phyloP scores from a whole-genome alignment of 2,329 filamentous ascomycete genomes.

The Daldinia eschscholtzii region DNA sequence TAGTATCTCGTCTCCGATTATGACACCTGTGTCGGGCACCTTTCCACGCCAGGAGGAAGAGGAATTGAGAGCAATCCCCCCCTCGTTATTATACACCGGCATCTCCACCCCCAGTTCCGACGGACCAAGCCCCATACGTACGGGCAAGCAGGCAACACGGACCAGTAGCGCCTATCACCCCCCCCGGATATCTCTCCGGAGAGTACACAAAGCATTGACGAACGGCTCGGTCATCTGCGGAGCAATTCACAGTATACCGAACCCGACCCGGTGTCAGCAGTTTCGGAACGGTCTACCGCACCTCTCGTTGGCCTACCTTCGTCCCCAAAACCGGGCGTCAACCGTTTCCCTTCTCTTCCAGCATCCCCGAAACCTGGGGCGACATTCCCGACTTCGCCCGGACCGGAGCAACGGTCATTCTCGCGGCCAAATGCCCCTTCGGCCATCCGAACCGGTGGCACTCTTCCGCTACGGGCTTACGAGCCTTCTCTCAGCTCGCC shows the following conservation, averaged over 20 bases:
- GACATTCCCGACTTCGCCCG: conserved; percentile 59
- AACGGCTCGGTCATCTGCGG: conserved; percentile 63
- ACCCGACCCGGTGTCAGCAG: conserved; percentile 64
- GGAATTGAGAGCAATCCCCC: conserved; percentile 69
- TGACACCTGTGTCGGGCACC: conserved; percentile 71
- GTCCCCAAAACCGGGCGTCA: conserved; percentile 58
- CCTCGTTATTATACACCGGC: conserved; percentile 70
- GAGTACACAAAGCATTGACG: conserved; percentile 67
- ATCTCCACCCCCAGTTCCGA: conserved; percentile 68
- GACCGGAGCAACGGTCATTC: conserved; percentile 59
- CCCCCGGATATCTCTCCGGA: conserved; percentile 62
- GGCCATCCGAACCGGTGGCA: conserved; percentile 68
- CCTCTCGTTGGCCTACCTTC: conserved; percentile 65
- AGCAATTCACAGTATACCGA: conserved; percentile 58
- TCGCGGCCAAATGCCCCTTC: conserved; percentile 63
- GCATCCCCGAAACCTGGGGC: conserved; percentile 54
- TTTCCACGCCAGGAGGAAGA: conserved; percentile 68
- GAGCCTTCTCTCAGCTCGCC: conserved; percentile 69
- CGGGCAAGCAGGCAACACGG: conserved; percentile 49
- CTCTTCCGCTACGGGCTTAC: conserved; percentile 72
- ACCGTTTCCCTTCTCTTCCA: conserved; percentile 54
- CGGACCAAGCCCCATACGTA: conserved; percentile 59
- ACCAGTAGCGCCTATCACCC: conserved; percentile 60
- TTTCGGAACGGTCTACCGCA: conserved; percentile 64
- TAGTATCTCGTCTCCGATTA: conserved; percentile 74